Conservation (phyloP, 768 basidiomycete genomes). For the Tephrocybe rancida region DNA sequence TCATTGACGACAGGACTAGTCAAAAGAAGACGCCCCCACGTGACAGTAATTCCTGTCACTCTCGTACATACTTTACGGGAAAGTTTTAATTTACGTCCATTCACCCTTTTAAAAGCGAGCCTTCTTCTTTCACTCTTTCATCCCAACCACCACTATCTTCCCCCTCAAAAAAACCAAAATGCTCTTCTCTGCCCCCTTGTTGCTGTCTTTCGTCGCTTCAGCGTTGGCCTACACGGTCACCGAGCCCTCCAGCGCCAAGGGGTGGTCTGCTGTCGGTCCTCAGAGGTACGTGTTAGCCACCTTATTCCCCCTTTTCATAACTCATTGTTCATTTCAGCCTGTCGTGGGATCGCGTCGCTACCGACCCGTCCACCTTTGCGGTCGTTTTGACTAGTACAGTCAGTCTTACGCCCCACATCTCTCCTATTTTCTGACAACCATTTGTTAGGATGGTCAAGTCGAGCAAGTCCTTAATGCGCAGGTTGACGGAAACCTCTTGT, state of each 20-base stretch:
- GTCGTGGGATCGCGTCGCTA: constrained; percentile 64
- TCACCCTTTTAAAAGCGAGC: constrained; percentile 22
- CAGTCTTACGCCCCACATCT: constrained; percentile 17
- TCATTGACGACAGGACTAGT: not conserved
- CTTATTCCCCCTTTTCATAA: not conserved
- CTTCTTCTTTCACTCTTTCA: constrained; percentile 10
- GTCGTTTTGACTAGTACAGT: constrained; percentile 69
- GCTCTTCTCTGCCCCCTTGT: constrained; percentile 41
- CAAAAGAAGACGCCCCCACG: constrained; percentile 17
- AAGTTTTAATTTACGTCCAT: constrained; percentile 13
- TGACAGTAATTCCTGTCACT: constrained; percentile 14
- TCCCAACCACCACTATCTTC: constrained; percentile 3
- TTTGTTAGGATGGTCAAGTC: constrained; percentile 35
- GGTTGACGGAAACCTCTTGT: constrained; percentile 49
- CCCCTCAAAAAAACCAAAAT: constrained; percentile 31
- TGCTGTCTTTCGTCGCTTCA: constrained; percentile 55
- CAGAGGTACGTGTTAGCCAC: constrained; percentile 39
- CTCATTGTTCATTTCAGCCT: constrained; percentile 35
- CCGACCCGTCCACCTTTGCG: constrained; percentile 72
- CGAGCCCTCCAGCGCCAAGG: constrained; percentile 43
- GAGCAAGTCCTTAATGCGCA: constrained; percentile 56
- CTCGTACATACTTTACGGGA: not conserved
- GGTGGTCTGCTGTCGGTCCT: constrained; percentile 61
- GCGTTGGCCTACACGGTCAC: constrained; percentile 67
- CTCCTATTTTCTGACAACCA: constrained; percentile 2